Evolutionary conservation across 306 rosid species (phyloP), one percentile per base, ranked within the genome.

Genomic region (Quercus parvula): DNA sequence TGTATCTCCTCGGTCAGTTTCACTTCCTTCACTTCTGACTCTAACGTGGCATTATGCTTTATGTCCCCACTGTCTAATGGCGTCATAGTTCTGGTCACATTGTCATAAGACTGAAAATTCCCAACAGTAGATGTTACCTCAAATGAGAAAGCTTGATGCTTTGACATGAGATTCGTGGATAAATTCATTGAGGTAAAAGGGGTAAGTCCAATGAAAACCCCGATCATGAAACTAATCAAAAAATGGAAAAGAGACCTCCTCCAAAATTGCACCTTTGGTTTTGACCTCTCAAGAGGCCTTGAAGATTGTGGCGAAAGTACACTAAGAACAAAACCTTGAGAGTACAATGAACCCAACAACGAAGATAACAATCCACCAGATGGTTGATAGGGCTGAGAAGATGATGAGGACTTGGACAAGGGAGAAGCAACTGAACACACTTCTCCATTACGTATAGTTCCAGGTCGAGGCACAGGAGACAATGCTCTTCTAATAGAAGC

Each of bases 401-500:
- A 87, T 0, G 83, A 78, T 17, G 96, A 92, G 18, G 91, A 86
- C 77, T 85, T 89, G 38, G 96, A 95, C 85, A 91, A 86, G 6
- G 99, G 92, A 81, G 99, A 95, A 81, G 86, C 89, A 25, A 85
- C 94, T 30, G 90, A 87, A 84, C 85, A 79, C 15, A 74, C 81
- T 82, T 95, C 98, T 25, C 88, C 90, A 81, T 78, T 90, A 62
- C 84, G 69, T 58, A 84, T 71, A 59, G 66, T 71, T 80, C 92
- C 93, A 67, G 91, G 81, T 81, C 89, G 85, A 83, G 95, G 88
- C 75, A 94, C 87, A 0, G 97, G 97, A 75, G 97, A 89, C 86
- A 86, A 81, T 15, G 96, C 88, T 90, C 94, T 90, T 88, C 99
- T 81, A 84, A 91, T 90, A 51, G 98, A 90, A 25, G 94, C 92